Base-by-base conservation (phyloP, 73 alveolate genomes). In the Paramecium biaurelia region DNA sequence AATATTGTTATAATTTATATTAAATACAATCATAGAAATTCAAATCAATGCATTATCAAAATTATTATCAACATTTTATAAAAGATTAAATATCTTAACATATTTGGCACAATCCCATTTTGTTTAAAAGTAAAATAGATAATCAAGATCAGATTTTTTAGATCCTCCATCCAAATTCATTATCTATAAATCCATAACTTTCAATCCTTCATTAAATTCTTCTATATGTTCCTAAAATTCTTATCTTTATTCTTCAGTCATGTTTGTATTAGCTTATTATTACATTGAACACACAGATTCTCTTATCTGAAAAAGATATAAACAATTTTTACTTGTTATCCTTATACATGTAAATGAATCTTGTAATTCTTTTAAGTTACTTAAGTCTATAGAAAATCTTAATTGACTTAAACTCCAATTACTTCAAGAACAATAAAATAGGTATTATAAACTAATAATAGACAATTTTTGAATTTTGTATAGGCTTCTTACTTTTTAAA, bases 101-200 rank as follows among this genome's bases (percentile, higher is more conserved):
- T 63, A 63, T 26, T 63, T 63, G 7, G 84, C 84, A 26, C 84
- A 63, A 63, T 63, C 84, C 84, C 84, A 63, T 63, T 63, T 63
- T 12, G 84, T 63, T 63, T 63, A 26, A 63, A 63, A 63, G 24
- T 63, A 63, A 32, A 63, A 26, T 7, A 63, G 45, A 63, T 63
- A 63, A 63, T 63, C 84, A 23, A 11, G 20, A 63, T 63, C 84
- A 14, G 84, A 12, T 8, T 63, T 63, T 63, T 63, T 63, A 30
- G 84, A 63, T 2, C 21, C 21, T 26, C 84, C 84, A 11, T 63
- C 84, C 12, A 63, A 32, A 24, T 63, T 63, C 84, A 63, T 63
- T 10, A 63, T 63, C 21, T 21, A 63, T 63, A 63, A 63, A 63
- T 63, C 84, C 84, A 63, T 63, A 63, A 32, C 45, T 32, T 32